A percentile compares a stretch with the other conserved stretches of the same genome.
Evolutionary conservation across 1,284 basidiomycete species (phyloP).

Genomic region (Cutaneotrichosporon cutaneum): DNA sequence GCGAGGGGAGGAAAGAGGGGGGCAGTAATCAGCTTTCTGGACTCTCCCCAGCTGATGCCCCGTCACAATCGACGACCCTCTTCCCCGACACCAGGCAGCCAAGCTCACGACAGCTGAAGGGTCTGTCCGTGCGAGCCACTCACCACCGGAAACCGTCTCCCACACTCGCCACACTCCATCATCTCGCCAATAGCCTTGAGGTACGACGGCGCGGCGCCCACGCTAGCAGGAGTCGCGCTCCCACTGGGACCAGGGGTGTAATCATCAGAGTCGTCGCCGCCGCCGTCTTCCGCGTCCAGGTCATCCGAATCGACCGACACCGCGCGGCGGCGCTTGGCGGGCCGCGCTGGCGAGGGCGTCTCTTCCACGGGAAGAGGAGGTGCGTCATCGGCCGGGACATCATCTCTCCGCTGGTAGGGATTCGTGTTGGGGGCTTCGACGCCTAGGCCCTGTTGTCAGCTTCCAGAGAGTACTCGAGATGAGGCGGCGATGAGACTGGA

Average conservation of each 20-base stretch:
- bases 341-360: conserved; percentile 39
- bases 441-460: conserved; percentile 42
- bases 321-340: conserved; percentile 44
- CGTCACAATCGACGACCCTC: background rate
- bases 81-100: too few relatives aligned
- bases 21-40: background rate
- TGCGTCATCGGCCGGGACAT: background rate
- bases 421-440: conserved; percentile 39
- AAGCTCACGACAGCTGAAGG: too few relatives aligned
- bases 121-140: conserved; percentile 48
- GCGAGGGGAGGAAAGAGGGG: background rate
- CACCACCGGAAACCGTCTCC: conserved; percentile 84
- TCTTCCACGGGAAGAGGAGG: conserved; percentile 17
- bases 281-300: conserved; percentile 56
- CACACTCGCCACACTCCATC: conserved; percentile 76
- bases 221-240: conserved; percentile 10
- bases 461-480: background rate
- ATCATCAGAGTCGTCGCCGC: background rate
- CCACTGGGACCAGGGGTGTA: conserved; percentile 10
- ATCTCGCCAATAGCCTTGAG: conserved; percentile 75
- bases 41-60: background rate
- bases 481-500: too few relatives aligned
- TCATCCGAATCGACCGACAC: conserved; percentile 63
- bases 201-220: conserved; percentile 46
- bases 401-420: conserved; percentile 2